Evolutionary conservation across 768 basidiomycete species (phyloP).

Genomic region (Podaxis sp.): DNA sequence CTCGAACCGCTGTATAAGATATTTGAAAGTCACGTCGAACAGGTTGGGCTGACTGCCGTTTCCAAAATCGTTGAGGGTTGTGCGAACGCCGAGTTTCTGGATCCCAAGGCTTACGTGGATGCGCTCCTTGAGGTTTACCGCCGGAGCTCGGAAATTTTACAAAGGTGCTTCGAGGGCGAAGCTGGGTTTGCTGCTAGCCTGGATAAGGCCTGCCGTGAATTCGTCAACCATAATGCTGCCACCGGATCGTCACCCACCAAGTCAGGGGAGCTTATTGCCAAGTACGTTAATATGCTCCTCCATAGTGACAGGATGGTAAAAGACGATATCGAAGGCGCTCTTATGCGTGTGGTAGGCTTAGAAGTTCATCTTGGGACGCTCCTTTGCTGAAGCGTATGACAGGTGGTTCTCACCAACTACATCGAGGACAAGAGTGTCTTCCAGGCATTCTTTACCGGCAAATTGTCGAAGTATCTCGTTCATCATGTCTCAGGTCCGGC

Average conservation of each 20-base stretch:
- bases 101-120: conserved; percentile 96
- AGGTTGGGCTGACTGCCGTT: conserved; percentile 81
- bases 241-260: conserved; percentile 86
- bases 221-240: conserved; percentile 94
- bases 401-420: conserved; percentile 99
- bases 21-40: conserved; percentile 96
- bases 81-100: conserved; percentile 64
- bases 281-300: conserved; percentile 88
- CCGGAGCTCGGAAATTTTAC: conserved; percentile 92
- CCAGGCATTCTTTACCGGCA: too few relatives aligned
- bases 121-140: conserved; percentile 89
- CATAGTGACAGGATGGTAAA: conserved; percentile 96
- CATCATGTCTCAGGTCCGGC: too few relatives aligned
- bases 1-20: conserved; percentile 90
- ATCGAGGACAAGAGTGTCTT: conserved; percentile 78
- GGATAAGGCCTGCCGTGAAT: conserved; percentile 96
- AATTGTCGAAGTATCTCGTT: too few relatives aligned
- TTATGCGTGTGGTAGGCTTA: conserved; percentile 82
- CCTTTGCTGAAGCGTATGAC: conserved; percentile 27
- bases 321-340: conserved; percentile 84
- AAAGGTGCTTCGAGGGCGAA: conserved; percentile 90
- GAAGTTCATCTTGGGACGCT: conserved; percentile 29
- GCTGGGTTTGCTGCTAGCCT: conserved; percentile 94
- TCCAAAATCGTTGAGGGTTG: conserved; percentile 71
- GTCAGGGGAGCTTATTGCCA: conserved; percentile 93